Evolutionary conservation across 1,139 yeast species (phyloP), one percentile per base, ranked within the genome.

Genomic region (Candida sp.): DNA sequence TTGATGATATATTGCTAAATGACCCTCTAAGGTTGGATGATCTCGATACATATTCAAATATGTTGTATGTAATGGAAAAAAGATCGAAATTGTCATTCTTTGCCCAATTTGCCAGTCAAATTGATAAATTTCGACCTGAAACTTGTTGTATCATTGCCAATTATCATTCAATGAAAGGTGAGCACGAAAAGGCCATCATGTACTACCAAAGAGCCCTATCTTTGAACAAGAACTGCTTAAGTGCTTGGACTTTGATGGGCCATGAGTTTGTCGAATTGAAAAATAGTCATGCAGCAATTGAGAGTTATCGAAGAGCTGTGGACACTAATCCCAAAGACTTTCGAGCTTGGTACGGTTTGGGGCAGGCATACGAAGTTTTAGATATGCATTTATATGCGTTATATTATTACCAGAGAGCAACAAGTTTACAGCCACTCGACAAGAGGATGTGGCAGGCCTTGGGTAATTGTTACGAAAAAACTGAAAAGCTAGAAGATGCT

Each of bases 181-280:
- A 93, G 56, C 99, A 93, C 61, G 97, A 91, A 60, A 87, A 87
- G 63, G 96, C 99, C 0, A 89, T 95, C 46, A 82, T 86, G 81
- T 90, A 90, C 64, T 95, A 91, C 58, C 86, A 90, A 56, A 74
- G 98, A 44, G 99, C 99, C 0, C 68, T 95, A 35, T 81, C 89
- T 0, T 70, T 93, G 45, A 87, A 90, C 60, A 81, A 88, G 46
- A 81, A 82, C 52, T 89, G 95, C 54, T 70, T 91, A 19, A 82
- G 91, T 53, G 98, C 99, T 0, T 95, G 99, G 98, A 93, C 98
- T 0, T 72, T 95, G 46, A 91, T 95, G 97, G 99, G 99, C 9
- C 99, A 95, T 64, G 99, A 95, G 64, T 95, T 89, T 68, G 96
- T 95, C 9, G 99, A 95, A 61, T 74, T 93, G 53, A 91, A 93